Evolutionary conservation across 768 basidiomycete species (phyloP), one percentile per base, ranked within the genome.

Genomic region (Crucibulum laeve): DNA sequence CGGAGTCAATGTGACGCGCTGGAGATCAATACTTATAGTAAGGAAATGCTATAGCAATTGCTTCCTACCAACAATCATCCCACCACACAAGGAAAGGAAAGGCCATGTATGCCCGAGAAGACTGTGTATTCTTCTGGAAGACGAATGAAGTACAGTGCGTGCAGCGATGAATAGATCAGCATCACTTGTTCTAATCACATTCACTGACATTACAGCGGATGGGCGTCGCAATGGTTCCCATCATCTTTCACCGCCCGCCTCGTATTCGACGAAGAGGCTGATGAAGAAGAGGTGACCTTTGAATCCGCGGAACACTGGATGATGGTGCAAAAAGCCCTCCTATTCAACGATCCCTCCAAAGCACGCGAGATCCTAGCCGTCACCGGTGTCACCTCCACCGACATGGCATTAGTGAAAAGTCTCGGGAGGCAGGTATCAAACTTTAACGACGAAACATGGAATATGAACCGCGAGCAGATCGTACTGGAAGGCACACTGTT

Each of bases 281-380:
- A n/a, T n/a, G n/a, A 56, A 15, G 62, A 67, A 44, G 53, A 51
- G 2, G 54, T 67, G 18, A 52, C 41, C 1, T 80, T 80, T 53
- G 60, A 58, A 4, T 73, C 75, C 2, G 69, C 76, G 0, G 82
- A 83, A 58, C 80, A 83, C 50, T 82, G 73, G 72, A 83, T 83
- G 81, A 84, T 82, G 82, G 64, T 74, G 30, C 71, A 74, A 41
- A 82, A 83, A 54, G 79, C 80, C 5, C 53, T 79, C 3, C 50
- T 82, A 2, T 83, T 83, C 61, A 51, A 55, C 10, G 79, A 82
- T 51, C 28, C 42, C 7, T 63, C 53, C 4, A 55, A 75, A 4
- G 73, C 76, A 3, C 56, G 65, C 18, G 56, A 69, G 43, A 68
- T 82, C 10, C 51, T 79, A 18, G 58, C 46, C 3, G 59, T 69